Percentiles rank a stretch among this genome's conserved stretches.
Conservation (phyloP, 768 basidiomycete species). For the Collybiopsis luxurians region DNA sequence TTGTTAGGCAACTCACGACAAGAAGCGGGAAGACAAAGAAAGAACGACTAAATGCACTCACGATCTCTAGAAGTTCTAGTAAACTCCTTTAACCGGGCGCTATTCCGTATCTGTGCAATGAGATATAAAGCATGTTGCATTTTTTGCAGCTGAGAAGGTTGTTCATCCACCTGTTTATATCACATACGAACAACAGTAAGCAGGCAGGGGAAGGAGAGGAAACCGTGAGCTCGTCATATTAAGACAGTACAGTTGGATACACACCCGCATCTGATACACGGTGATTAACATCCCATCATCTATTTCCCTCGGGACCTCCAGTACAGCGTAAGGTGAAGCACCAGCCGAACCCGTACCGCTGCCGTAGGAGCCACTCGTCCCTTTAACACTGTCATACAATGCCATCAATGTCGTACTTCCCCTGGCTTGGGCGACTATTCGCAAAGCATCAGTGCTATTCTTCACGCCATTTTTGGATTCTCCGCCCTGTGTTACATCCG, state of each 20-base stretch:
- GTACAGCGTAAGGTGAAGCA: constrained; percentile 64
- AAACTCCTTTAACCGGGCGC: constrained; percentile 65
- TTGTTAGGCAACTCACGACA: background rate
- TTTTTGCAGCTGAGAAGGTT: constrained; percentile 60
- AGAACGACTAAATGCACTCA: constrained; percentile 37
- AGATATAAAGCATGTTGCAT: constrained; percentile 72
- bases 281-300: constrained; percentile 79
- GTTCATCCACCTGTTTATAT: constrained; percentile 60
- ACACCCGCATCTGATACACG: constrained; percentile 68
- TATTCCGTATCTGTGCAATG: constrained; percentile 75
- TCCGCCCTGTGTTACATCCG: constrained; percentile 45
- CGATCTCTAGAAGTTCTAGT: constrained; percentile 69
- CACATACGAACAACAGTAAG: background rate
- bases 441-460: constrained; percentile 65
- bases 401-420: constrained; percentile 48
- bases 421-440: constrained; percentile 63
- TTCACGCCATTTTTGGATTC: constrained; percentile 46
- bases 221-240: too few relatives aligned
- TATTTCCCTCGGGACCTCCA: constrained; percentile 68
- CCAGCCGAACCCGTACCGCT: constrained; percentile 28
- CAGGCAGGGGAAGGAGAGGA: too few relatives aligned
- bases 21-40: background rate
- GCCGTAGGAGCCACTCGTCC: constrained; percentile 17
- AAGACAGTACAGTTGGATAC: constrained; percentile 14
- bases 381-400: constrained; percentile 51